Percentiles rank a stretch among this genome's conserved stretches.
Conservation (phyloP, 495 filamentous ascomycete species). For the Umbilicaria muhlenbergii region DNA sequence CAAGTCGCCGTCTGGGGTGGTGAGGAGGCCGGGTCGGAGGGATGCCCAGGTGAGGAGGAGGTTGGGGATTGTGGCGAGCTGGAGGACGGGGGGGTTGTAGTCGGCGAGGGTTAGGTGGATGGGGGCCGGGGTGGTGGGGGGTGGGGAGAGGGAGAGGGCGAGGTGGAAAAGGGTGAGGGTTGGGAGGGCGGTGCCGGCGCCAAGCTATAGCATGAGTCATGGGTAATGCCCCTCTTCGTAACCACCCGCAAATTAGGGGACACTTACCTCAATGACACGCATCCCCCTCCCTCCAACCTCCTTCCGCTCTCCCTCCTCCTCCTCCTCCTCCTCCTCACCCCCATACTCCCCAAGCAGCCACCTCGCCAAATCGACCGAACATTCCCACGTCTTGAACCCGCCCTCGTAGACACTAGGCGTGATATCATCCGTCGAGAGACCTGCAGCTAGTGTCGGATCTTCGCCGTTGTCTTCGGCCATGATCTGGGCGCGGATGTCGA, state of each 20-base stretch:
- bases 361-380: conserved; percentile 71
- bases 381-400: conserved; percentile 99
- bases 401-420: conserved; percentile 88
- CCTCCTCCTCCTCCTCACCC: conserved; percentile 17
- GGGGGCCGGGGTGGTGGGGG: neutral
- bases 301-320: too few species aligned
- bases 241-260: too few species aligned
- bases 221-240: too few species aligned
- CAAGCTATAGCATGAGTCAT: too few species aligned
- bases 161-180: conserved; percentile 61
- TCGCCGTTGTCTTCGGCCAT: conserved; percentile 65
- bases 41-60: conserved; percentile 67
- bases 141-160: conserved; percentile 30
- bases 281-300: neutral
- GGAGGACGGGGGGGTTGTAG: conserved; percentile 76
- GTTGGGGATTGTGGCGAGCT: conserved; percentile 80
- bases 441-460: conserved; percentile 11
- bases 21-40: conserved; percentile 4
- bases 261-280: conserved; percentile 62
- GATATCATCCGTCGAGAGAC: conserved; percentile 44
- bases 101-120: conserved; percentile 65
- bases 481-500: conserved; percentile 84
- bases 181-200: conserved; percentile 81
- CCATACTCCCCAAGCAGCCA: conserved; percentile 29
- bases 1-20: conserved; percentile 45